A percentile compares a stretch with the other conserved stretches of the same genome.
These are phyloP conservation scores for Raddia guianensis DNA, from an alignment of 176 grass and related monocot genomes.

Conservation along the genomic window DNA sequence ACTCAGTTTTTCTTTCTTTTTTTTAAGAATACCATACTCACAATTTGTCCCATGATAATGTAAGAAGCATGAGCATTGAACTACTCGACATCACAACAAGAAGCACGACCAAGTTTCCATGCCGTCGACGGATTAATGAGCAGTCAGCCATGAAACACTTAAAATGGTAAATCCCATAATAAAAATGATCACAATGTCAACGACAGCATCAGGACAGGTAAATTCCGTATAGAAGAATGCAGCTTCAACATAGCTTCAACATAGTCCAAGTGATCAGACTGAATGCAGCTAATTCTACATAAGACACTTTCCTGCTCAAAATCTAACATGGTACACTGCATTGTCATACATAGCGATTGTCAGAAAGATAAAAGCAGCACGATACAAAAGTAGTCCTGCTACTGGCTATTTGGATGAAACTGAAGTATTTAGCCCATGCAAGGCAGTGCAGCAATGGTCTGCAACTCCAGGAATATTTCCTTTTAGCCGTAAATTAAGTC, in stretches of 20 bases:
- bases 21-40: too few species aligned
- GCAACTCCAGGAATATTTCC: constrained; percentile 19
- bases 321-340: background rate
- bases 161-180: too few species aligned
- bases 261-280: background rate
- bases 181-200: too few species aligned
- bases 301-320: background rate
- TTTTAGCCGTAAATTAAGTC: background rate
- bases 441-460: constrained; percentile 13
- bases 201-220: background rate
- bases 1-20: too few species aligned
- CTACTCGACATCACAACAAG: too few species aligned
- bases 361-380: background rate
- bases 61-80: too few species aligned
- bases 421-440: background rate
- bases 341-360: background rate
- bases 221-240: background rate
- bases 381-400: constrained; percentile 2
- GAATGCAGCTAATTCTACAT: constrained; percentile 15
- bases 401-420: background rate
- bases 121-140: too few species aligned
- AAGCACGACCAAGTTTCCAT: too few species aligned
- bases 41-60: too few species aligned
- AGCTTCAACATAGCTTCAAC: constrained; percentile 15
- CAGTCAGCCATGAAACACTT: too few species aligned